A percentile compares a stretch with the other conserved stretches of the same genome.
Evolutionary conservation across 2,329 filamentous ascomycete genomes (phyloP).

Genomic region (Helminthosporium solani): DNA sequence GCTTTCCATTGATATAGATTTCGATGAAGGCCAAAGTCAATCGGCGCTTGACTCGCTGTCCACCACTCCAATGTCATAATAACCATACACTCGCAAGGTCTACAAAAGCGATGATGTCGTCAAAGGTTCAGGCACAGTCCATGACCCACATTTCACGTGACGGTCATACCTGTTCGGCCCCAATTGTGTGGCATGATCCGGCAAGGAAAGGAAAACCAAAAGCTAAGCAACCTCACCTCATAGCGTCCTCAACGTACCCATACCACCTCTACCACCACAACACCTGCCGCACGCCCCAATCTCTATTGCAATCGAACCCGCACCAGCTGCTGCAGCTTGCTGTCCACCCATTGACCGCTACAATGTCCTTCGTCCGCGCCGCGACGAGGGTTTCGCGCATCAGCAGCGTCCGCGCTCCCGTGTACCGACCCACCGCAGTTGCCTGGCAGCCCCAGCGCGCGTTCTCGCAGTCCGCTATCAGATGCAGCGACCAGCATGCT

Average conservation of each 20-base stretch:
- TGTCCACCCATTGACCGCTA: slow-evolving; percentile 29
- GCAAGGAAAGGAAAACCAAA: slow-evolving; percentile 3
- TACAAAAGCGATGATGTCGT: not conserved
- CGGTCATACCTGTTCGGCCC: not conserved
- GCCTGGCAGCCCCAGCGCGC: slow-evolving; percentile 37
- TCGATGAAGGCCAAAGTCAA: no score
- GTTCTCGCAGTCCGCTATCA: slow-evolving; percentile 55
- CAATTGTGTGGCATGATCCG: slow-evolving; percentile 4
- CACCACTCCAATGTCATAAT: no score
- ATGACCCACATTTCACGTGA: slow-evolving; percentile 2
- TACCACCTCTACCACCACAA: slow-evolving; percentile 18
- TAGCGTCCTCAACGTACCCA: slow-evolving; percentile 10
- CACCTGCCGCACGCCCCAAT: slow-evolving; percentile 17
- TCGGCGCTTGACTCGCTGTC: no score
- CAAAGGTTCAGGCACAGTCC: not conserved
- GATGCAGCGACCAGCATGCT: slow-evolving; percentile 61
- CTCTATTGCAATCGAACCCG: slow-evolving; percentile 22
- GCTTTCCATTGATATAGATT: no score
- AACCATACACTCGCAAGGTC: not conserved
- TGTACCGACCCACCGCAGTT: slow-evolving; percentile 36
- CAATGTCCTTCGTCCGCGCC: slow-evolving; percentile 43
- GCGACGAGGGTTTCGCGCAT: slow-evolving; percentile 35
- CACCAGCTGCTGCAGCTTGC: slow-evolving; percentile 21
- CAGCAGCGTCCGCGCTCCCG: slow-evolving; percentile 36
- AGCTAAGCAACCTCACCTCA: slow-evolving; percentile 2